These are phyloP conservation scores for Daldinia loculata DNA, from an alignment of 495 filamentous ascomycete species.

Conservation along the genomic window DNA sequence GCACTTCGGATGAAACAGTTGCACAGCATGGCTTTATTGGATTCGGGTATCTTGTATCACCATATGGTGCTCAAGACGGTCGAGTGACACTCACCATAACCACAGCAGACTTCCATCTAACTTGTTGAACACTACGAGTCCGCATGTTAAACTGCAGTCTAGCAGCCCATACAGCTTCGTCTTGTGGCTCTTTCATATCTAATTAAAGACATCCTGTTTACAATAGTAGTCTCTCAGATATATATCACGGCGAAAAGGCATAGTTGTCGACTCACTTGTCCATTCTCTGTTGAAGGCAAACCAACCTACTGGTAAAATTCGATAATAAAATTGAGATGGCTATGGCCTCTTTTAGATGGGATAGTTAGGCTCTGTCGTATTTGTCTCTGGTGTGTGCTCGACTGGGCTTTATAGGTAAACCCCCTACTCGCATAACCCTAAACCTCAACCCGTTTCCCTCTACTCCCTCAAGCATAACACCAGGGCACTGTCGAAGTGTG, in stretches of 20 bases:
- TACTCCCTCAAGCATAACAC: not conserved
- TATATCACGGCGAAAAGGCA: not conserved
- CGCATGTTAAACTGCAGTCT: not conserved
- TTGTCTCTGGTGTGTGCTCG: not conserved
- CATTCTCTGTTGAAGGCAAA: not conserved
- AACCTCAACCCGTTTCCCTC: not conserved
- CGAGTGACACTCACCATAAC: not conserved
- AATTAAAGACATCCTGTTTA: not conserved
- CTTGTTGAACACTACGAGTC: not conserved
- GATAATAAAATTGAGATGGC: constrained; percentile 6
- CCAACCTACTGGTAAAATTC: not conserved
- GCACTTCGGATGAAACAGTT: constrained; percentile 3
- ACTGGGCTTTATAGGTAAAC: not conserved
- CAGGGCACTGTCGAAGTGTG: not conserved
- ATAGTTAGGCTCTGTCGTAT: not conserved
- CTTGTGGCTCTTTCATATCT: not conserved
- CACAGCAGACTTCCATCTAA: not conserved
- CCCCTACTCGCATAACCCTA: not conserved
- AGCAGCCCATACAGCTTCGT: not conserved
- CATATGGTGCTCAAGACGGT: not conserved
- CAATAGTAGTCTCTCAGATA: not conserved
- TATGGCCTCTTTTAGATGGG: not conserved
- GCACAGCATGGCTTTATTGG: constrained; percentile 1
- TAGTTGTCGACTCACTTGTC: not conserved
- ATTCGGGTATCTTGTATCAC: not conserved